Conservation (phyloP, 2,329 filamentous ascomycete genomes). For the Sporothrix pseudoabietina region DNA sequence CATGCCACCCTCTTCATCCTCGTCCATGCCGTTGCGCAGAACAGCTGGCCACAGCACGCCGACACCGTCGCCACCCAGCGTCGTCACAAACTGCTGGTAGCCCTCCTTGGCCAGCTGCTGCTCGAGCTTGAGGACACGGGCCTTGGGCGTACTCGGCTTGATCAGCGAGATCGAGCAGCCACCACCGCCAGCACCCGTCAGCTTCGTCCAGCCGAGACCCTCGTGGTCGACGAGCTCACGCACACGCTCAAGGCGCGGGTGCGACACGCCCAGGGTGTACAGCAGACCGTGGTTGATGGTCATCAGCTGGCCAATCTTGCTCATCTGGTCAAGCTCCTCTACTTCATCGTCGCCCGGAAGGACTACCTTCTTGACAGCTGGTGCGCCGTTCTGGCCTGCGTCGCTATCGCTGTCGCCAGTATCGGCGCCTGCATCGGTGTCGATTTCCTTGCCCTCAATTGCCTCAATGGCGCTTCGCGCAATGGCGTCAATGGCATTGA, state of each 20-base stretch:
- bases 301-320: conserved; percentile 82
- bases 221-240: conserved; percentile 88
- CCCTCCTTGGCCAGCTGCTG: conserved; percentile 67
- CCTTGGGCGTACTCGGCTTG: conserved; percentile 62
- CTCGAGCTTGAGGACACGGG: conserved; percentile 65
- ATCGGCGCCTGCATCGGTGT: conserved; percentile 16
- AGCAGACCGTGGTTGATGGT: conserved; percentile 91
- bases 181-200: conserved; percentile 93
- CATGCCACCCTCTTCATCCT: conserved; percentile 77
- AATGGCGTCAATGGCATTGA: conserved; percentile 82
- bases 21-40: conserved; percentile 78
- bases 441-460: conserved; percentile 52
- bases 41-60: conserved; percentile 94
- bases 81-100: conserved; percentile 85
- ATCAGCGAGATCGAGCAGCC: conserved; percentile 93
- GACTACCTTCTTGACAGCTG: not conserved
- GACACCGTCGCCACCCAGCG: conserved; percentile 88
- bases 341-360: conserved; percentile 61
- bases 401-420: conserved; percentile 49
- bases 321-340: conserved; percentile 59
- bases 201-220: conserved; percentile 93
- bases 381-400: conserved; percentile 9
- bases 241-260: conserved; percentile 88
- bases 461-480: conserved; percentile 58
- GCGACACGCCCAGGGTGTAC: conserved; percentile 88